These are phyloP conservation scores for Colletotrichum ledebouriae DNA, from an alignment of 2,329 filamentous ascomycete species.

Conservation along the genomic window DNA sequence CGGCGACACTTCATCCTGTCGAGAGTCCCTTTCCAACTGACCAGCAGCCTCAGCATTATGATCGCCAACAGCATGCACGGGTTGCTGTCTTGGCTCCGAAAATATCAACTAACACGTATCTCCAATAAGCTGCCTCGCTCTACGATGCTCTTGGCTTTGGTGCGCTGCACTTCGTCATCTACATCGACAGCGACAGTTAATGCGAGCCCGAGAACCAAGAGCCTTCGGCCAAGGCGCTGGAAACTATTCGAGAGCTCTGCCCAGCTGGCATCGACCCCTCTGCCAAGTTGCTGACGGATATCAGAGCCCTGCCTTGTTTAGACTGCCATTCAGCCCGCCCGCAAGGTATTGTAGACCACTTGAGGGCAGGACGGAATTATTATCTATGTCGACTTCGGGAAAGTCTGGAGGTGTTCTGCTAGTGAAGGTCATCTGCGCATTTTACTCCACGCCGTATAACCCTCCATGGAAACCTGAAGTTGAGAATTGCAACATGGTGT, in stretches of 20 bases:
- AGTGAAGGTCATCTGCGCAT: constrained; percentile 1
- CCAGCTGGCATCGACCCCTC: neutral
- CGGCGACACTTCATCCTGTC: too few species aligned
- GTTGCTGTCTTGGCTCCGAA: neutral
- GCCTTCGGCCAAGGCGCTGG: constrained; percentile 1
- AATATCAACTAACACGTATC: neutral
- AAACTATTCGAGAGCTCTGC: neutral
- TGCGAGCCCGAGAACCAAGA: neutral
- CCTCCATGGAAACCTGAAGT: neutral
- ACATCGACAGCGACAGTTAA: neutral
- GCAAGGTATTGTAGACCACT: neutral
- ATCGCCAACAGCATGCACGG: too few species aligned
- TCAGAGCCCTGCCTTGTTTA: neutral
- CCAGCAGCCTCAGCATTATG: too few species aligned
- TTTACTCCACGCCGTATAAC: neutral
- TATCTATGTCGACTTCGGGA: neutral
- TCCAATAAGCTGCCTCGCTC: neutral
- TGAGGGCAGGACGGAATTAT: neutral
- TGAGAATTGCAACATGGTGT: neutral
- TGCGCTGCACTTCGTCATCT: neutral
- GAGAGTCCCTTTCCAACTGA: too few species aligned
- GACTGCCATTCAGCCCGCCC: neutral
- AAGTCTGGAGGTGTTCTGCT: neutral
- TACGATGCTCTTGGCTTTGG: neutral
- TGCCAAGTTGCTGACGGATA: neutral